Evolutionary conservation across 2,329 filamentous ascomycete genomes (phyloP), one percentile per base, ranked within the genome.

Genomic region (Botrytis byssoidea): DNA sequence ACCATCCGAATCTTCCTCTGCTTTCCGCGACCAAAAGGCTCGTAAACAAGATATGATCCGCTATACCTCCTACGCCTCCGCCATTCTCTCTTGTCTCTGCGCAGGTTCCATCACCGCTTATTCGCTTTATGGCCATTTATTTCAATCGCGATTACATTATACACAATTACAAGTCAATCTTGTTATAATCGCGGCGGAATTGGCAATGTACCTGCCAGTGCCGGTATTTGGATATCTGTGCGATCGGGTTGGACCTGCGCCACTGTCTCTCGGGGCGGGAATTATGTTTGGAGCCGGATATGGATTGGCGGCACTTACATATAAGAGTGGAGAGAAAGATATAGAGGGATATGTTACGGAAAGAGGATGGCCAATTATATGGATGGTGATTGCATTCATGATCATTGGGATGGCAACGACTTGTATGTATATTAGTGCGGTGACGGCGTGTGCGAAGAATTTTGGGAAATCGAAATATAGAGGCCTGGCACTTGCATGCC

Each of bases 381-480:
- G 92, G 78, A 97, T 99, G 95, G 85, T 98, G 9, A 81, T 93
- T 72, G 91, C 94, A 0, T 99, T 98, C 82, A 86, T 95, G 65
- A 88, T 88, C 70, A 90, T 99, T 74, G 96, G 96, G 2, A 88
- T 91, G 75, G 95, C 90, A 8, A 98, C 95, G 0, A 93, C 92
- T 77, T 90, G 89, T 82, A 94, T 98, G 90, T 99, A 98, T 82
- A 86, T 98, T 73, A 89, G 91, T 69, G 92, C 94, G 2, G 92
- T 99, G n/a, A 95, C 95, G 10, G 97, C 95, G 0, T 97, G 94
- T 80, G 96, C 96, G 51, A 99, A 99, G 89, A 99, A 98, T 84
- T 99, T 98, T 83, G 95, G 95, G 67, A 90, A 92, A 75, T 94
- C 94, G 6, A 93, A 91, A 80, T 91, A 97, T 80, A 92, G 95